Conservation (phyloP, 2,329 filamentous ascomycete species). For the Aspergillus fumigatus region DNA sequence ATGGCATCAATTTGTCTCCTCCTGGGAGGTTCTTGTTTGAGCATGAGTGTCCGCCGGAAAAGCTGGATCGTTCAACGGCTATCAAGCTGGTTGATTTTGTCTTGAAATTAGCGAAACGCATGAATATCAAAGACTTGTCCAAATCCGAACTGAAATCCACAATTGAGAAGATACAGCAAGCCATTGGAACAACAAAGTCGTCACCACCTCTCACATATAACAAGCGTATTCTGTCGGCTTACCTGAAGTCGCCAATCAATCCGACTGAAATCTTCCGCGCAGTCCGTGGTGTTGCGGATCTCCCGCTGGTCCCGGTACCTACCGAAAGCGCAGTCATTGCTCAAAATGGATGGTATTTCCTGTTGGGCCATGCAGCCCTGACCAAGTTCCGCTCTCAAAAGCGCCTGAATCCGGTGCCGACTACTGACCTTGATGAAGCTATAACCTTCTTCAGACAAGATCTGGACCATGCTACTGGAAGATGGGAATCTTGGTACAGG, state of each 20-base stretch:
- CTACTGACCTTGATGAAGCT: constrained; percentile 77
- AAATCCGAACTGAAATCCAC: constrained; percentile 87
- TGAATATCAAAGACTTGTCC: constrained; percentile 84
- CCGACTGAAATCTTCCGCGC: constrained; percentile 74
- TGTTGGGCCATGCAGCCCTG: constrained; percentile 82
- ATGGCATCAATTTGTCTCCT: constrained; percentile 72
- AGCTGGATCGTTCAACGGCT: constrained; percentile 74
- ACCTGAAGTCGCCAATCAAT: constrained; percentile 77
- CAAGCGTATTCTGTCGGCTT: constrained; percentile 73
- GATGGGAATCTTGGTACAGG: constrained; percentile 89
- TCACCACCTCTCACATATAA: constrained; percentile 83
- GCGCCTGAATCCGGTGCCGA: constrained; percentile 70
- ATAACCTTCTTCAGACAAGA: constrained; percentile 76
- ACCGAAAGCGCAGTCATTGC: constrained; percentile 67
- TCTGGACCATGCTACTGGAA: constrained; percentile 72
- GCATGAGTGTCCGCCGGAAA: constrained; percentile 73
- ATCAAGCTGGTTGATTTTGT: constrained; percentile 79
- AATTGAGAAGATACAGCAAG: constrained; percentile 89
- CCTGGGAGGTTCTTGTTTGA: constrained; percentile 65
- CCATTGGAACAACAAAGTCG: constrained; percentile 71
- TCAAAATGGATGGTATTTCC: constrained; percentile 83
- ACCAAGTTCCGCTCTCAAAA: constrained; percentile 80
- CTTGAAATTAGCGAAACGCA: constrained; percentile 71
- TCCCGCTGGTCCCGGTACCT: constrained; percentile 67
- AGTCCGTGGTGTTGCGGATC: constrained; percentile 70